phyloP scores from a whole-genome alignment of 371 early-diverging fungal genomes.

The Apophysomyces variabilis region DNA sequence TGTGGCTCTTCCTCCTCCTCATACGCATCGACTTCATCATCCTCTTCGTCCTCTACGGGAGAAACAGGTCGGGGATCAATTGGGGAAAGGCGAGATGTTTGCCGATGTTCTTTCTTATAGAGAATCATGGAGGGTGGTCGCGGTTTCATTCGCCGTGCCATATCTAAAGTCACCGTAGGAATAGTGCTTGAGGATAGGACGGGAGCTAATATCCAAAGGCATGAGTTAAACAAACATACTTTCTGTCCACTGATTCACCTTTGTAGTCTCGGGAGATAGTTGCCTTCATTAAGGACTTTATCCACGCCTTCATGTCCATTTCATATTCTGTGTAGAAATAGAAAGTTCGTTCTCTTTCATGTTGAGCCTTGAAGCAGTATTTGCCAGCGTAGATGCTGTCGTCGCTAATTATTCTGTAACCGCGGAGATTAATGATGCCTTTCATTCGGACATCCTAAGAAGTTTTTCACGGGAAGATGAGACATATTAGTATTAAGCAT shows the following conservation, averaged over 20 bases:
- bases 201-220: conserved; percentile 46
- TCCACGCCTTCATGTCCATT: conserved; percentile 61
- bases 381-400: conserved; percentile 62
- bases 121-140: conserved; percentile 64
- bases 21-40: conserved; percentile 4
- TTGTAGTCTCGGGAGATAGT: conserved; percentile 66
- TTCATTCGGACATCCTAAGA: conserved; percentile 52
- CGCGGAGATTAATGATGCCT: conserved; percentile 52
- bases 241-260: conserved; percentile 27
- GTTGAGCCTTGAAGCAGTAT: conserved; percentile 63
- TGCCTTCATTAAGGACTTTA: conserved; percentile 74
- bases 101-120: conserved; percentile 19
- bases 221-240: neutral
- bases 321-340: conserved; percentile 69
- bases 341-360: conserved; percentile 62
- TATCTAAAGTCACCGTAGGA: conserved; percentile 66
- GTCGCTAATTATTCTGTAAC: conserved; percentile 54
- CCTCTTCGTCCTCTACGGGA: neutral
- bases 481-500: neutral
- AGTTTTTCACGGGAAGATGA: neutral
- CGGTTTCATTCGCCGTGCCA: conserved; percentile 66
- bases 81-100: conserved; percentile 1
- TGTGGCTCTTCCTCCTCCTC: conserved; percentile 20
- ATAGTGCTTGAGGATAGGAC: conserved; percentile 74
- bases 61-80: neutral